Percentiles rank a stretch among this genome's conserved stretches.
These are phyloP conservation scores for Perkinsus marinus DNA, from an alignment of 169 alveolate species.

Conservation along the genomic window DNA sequence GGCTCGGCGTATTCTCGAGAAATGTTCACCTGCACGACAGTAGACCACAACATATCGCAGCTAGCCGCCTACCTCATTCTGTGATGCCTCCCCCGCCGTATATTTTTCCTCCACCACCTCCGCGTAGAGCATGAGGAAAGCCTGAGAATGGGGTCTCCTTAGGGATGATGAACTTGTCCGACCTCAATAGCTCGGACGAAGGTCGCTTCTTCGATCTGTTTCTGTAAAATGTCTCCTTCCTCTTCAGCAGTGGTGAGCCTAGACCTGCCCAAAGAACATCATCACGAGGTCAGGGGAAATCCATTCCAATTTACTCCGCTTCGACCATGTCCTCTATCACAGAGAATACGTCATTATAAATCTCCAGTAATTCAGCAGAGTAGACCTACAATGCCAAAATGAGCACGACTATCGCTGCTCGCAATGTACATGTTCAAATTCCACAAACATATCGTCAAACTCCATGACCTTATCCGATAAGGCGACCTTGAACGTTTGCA, in stretches of 20 bases:
- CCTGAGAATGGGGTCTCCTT: background rate
- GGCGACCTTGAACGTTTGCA: background rate
- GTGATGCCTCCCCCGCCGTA: background rate
- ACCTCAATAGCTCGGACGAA: background rate
- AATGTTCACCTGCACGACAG: background rate
- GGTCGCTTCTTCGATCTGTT: background rate
- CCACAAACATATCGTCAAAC: background rate
- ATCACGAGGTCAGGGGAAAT: background rate
- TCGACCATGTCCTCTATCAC: background rate
- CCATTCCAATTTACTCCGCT: background rate
- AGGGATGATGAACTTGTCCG: background rate
- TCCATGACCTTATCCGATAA: background rate
- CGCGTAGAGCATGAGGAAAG: background rate
- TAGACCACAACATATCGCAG: background rate
- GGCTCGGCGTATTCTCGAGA: background rate
- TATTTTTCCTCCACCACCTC: background rate
- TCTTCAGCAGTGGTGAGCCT: background rate
- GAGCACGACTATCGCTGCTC: background rate
- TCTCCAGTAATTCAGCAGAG: background rate
- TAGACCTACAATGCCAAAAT: background rate
- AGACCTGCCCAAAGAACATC: background rate
- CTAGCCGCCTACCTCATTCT: background rate
- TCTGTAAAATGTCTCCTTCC: background rate
- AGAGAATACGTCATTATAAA: background rate
- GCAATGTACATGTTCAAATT: background rate